Base-by-base conservation (phyloP, 2,329 filamentous ascomycete species). In the Penicillium griseofulvum region DNA sequence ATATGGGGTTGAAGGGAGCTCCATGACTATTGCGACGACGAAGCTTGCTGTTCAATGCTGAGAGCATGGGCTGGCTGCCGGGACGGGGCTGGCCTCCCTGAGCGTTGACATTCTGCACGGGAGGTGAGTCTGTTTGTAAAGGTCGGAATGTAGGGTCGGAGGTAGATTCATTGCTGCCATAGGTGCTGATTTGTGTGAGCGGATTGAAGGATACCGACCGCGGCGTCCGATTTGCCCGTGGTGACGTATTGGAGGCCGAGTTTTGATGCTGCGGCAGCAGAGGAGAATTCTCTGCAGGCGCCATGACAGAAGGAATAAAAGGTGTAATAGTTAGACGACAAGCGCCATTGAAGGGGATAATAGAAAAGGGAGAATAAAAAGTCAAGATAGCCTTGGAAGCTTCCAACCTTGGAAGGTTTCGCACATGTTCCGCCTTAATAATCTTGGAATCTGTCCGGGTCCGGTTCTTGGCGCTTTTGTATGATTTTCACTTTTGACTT, bases 21-120 rank as follows among this genome's bases (percentile, higher is more conserved):
- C 90, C 87, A 66, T 91, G 87, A 73, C 90, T 96, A 68, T 96
- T 94, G 61, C 92, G 84, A 67, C 93, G 82, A 52, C 90, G 87
- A 44, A 97, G 81, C 75, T 92, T 96, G 81, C 81, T 93, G 75
- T 97, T 96, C 64, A 97, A 77, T 3, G 88, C 84, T 5, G 91
- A 86, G 24, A 96, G 83, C 74, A 89, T 87, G 4, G 86, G 85
- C 51, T 81, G 80, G 14, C 74, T 75, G 22, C 70, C 65, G 29
- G 69, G 65, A 26, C 56, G 64, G 57, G 59, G 62, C 36, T 67
- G 64, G 22, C 58, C 58, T 39, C 58, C 59, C 34, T 65, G 66
- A 14, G 63, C 56, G 63, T 68, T 65, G 56, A 57, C 52, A 52
- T 60, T 68, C 34, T 71, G 67, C 43, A 73, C 62, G 11, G 73